Conservation (phyloP, 257 asterid species). For the Agastache rugosa region DNA sequence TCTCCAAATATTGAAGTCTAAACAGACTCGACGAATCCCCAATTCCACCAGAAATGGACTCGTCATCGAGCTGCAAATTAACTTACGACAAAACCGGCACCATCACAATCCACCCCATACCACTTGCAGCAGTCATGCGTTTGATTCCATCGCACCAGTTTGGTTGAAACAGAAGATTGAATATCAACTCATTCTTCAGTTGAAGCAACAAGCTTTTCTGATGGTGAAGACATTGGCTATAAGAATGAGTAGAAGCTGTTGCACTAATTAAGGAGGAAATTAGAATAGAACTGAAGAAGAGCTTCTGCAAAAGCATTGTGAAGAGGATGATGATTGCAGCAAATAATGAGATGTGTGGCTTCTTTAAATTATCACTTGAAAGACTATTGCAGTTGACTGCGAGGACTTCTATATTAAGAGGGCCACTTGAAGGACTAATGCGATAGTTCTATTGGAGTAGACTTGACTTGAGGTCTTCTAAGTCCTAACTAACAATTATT, state of each 20-base stretch:
- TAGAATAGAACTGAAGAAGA: neutral
- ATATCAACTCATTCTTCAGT: neutral
- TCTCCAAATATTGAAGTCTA: neutral
- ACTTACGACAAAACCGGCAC: neutral
- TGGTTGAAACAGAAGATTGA: neutral
- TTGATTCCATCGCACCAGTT: constrained; percentile 2
- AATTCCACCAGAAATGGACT: neutral
- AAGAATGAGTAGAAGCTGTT: neutral
- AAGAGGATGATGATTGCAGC: no score
- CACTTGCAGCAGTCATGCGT: neutral
- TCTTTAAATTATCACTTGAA: no score
- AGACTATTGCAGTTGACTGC: no score
- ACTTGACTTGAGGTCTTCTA: no score
- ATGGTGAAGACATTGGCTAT: neutral
- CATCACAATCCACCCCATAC: neutral
- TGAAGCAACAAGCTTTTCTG: neutral
- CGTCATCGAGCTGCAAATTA: neutral
- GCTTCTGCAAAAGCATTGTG: neutral
- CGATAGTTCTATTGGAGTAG: no score
- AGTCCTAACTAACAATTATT: no score
- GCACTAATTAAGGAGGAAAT: no score
- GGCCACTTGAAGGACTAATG: no score
- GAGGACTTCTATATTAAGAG: no score
- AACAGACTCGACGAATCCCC: constrained; percentile 6
- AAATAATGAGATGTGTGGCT: no score